Percentiles rank a stretch among this genome's conserved stretches.
phyloP scores from a whole-genome alignment of 768 basidiomycete species.

The Tricholoma flavovirens region DNA sequence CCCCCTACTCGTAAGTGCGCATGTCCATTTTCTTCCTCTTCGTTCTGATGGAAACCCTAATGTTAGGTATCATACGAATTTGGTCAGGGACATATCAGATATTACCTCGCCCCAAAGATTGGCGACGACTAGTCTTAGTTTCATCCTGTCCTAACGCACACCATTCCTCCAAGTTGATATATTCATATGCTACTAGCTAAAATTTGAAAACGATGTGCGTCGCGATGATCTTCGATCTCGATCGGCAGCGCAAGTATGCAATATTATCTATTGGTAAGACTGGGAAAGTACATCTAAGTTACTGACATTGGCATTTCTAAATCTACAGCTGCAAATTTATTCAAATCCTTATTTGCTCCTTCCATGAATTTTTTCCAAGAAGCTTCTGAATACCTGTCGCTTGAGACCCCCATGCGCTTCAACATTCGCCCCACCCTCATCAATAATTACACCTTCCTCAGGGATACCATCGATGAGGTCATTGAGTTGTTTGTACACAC shows the following conservation, averaged over 20 bases:
- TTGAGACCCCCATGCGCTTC: slow-evolving; percentile 32
- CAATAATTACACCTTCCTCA: slow-evolving; percentile 35
- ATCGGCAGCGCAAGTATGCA: too few species aligned
- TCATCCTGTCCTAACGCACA: not conserved
- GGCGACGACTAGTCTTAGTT: slow-evolving; percentile 51
- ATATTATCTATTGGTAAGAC: too few species aligned
- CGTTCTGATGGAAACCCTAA: not conserved
- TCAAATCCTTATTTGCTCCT: slow-evolving; percentile 41
- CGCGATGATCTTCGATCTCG: not conserved
- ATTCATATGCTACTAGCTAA: not conserved
- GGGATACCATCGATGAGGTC: slow-evolving; percentile 68
- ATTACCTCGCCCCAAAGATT: slow-evolving; percentile 96
- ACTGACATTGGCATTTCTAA: too few species aligned
- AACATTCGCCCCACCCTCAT: slow-evolving; percentile 23
- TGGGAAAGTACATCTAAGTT: too few species aligned
- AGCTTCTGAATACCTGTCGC: slow-evolving; percentile 73
- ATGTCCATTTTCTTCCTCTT: not conserved
- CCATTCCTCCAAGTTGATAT: not conserved
- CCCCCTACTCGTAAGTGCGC: slow-evolving; percentile 69
- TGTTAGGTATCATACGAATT: slow-evolving; percentile 83
- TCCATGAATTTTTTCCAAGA: slow-evolving; percentile 82
- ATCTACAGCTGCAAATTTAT: too few species aligned
- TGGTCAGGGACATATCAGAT: slow-evolving; percentile 81
- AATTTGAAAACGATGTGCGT: too few species aligned
- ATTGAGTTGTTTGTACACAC: slow-evolving; percentile 59